A percentile compares a stretch with the other conserved stretches of the same genome.
Evolutionary conservation across 129 eudicot species (phyloP).

Genomic region (Lactuca saligna): DNA sequence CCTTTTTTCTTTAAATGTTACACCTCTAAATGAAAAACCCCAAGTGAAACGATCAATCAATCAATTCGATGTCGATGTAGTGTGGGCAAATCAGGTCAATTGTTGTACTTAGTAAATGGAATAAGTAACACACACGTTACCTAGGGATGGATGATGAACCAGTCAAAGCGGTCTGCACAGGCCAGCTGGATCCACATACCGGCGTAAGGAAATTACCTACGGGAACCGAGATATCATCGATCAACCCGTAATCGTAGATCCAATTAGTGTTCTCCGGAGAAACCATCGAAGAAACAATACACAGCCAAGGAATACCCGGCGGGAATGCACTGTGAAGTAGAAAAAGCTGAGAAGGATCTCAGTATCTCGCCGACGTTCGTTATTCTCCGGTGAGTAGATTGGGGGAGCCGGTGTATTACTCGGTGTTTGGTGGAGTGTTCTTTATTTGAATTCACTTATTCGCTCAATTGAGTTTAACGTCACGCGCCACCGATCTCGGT

Average conservation of each 20-base stretch:
- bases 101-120: constrained; percentile 6
- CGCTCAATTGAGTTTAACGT: neutral
- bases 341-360: neutral
- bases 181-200: constrained; percentile 46
- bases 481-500: constrained; percentile 9
- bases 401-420: constrained; percentile 1
- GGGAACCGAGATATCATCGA: constrained; percentile 50
- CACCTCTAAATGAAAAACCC: constrained; percentile 14
- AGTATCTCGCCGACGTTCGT: constrained; percentile 18
- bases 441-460: neutral
- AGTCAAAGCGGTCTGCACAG: constrained; percentile 38
- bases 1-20: neutral
- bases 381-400: constrained; percentile 28
- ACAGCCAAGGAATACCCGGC: neutral
- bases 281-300: constrained; percentile 43
- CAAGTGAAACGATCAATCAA: neutral
- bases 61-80: neutral
- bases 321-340: neutral
- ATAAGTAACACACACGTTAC: constrained; percentile 33
- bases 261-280: constrained; percentile 68
- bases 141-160: constrained; percentile 42
- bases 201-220: constrained; percentile 38
- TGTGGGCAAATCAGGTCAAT: constrained; percentile 10
- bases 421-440: constrained; percentile 14
- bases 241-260: constrained; percentile 52